Evolutionary conservation across 2,329 filamentous ascomycete species (phyloP), one percentile per base, ranked within the genome.

Genomic region (Tolypocladium cylindrosporum): DNA sequence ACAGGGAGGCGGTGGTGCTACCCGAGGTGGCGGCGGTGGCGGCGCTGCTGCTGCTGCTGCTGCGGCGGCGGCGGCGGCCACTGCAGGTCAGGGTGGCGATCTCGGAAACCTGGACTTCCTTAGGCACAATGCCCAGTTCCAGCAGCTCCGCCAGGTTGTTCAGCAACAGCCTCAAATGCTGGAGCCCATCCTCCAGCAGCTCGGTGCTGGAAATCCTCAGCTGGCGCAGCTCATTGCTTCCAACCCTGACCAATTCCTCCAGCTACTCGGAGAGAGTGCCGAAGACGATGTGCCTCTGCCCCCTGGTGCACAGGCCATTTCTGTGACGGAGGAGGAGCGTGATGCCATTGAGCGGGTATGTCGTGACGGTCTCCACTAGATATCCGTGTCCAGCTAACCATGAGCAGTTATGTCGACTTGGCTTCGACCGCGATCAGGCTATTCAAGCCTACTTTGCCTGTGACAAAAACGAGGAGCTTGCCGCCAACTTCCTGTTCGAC

Each of bases 361-460:
- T 63, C 36, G 13, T 7, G 34, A 45, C 7, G n/a, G 13, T 43
- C 10, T 39, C 19, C 34, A 4, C 13, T 24, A 19, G 24, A n/a
- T 39, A 31, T 8, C 7, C 21, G 31, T 54, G 51, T 42, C 57
- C 50, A n/a, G 61, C 59, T 55, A 45, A 48, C 48, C 11, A 31
- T 58, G 45, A 14, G 13, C 40, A 96, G 90, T 80, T 99, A 69
- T 96, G 91, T 76, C 88, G 89, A 62, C 86, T 99, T 51, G 94
- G 94, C 41, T 99, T 99, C 72, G 86, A 93, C 67, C 87, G 92
- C 60, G 91, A 97, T 66, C 85, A 91, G 66, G 94, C 94, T 55
- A 96, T 97, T 65, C 93, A 99, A 76, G 94, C 94, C 34, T 99
- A 97, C 77, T 99, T 99, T 71, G 94, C 94, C 40, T 99, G 94